phyloP scores from a whole-genome alignment of 1,139 yeast genomes.

The Sugiyamaella sp. region DNA sequence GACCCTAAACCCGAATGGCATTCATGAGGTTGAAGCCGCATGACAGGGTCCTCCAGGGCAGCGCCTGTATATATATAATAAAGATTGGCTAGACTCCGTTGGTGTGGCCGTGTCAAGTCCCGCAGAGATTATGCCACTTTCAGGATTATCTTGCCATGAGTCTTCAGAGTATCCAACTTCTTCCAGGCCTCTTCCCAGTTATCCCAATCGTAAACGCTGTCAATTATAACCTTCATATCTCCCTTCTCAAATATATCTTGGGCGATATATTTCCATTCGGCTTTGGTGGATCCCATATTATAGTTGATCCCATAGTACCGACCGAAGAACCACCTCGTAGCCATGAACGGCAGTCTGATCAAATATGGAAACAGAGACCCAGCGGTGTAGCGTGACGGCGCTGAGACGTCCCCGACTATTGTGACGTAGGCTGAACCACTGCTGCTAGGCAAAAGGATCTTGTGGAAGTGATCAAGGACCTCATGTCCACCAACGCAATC shows the following conservation, averaged over 20 bases:
- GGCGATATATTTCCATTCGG: conserved; percentile 39
- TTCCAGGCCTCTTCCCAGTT: conserved; percentile 56
- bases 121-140: neutral
- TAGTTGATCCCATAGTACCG: conserved; percentile 40
- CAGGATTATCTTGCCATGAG: conserved; percentile 63
- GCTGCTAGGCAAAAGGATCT: conserved; percentile 47
- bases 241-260: conserved; percentile 37
- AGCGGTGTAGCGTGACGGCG: conserved; percentile 29
- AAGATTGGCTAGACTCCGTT: too few relatives aligned
- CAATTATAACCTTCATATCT: conserved; percentile 53
- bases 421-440: conserved; percentile 53
- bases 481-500: conserved; percentile 56
- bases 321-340: conserved; percentile 37
- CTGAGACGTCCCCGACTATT: conserved; percentile 53
- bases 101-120: too few relatives aligned
- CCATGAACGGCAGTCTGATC: conserved; percentile 38
- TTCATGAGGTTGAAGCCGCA: conserved; percentile 18
- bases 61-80: too few relatives aligned
- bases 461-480: conserved; percentile 33
- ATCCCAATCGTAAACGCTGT: conserved; percentile 54
- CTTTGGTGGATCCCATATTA: conserved; percentile 21
- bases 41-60: too few relatives aligned
- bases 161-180: conserved; percentile 50
- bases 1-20: conserved; percentile 4
- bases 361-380: conserved; percentile 27